These are phyloP conservation scores for Botrytis hyacinthi DNA, from an alignment of 2,329 filamentous ascomycete genomes.

Conservation along the genomic window DNA sequence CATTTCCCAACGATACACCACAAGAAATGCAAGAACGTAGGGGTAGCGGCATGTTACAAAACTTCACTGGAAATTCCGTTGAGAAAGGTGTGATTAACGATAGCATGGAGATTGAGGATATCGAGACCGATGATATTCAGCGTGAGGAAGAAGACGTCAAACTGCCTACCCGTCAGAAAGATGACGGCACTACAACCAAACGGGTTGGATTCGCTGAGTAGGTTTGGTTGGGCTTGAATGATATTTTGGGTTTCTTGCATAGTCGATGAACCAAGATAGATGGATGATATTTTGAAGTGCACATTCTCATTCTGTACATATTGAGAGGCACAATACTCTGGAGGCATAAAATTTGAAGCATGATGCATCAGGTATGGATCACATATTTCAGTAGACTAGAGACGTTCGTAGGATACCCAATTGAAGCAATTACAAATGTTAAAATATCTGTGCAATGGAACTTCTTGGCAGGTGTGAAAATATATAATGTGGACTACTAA, in stretches of 20 bases:
- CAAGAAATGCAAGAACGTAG: slow-evolving; percentile 38
- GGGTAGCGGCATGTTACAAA: slow-evolving; percentile 29
- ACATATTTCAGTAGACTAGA: not conserved
- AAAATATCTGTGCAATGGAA: too few species aligned
- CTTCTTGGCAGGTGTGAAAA: not conserved
- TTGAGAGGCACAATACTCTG: slow-evolving; percentile 8
- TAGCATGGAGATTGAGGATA: slow-evolving; percentile 38
- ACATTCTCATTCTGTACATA: not conserved
- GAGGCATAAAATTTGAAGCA: not conserved
- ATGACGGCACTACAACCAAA: slow-evolving; percentile 30
- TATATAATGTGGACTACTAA: not conserved
- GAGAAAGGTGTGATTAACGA: slow-evolving; percentile 32
- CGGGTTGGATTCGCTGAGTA: slow-evolving; percentile 31
- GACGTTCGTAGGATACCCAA: not conserved
- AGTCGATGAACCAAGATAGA: not conserved
- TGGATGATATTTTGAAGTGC: not conserved
- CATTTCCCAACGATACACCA: slow-evolving; percentile 17
- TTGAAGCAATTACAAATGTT: not conserved
- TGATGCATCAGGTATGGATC: not conserved
- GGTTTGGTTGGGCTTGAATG: not conserved
- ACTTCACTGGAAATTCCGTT: slow-evolving; percentile 16
- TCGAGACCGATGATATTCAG: slow-evolving; percentile 31
- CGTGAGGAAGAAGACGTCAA: slow-evolving; percentile 23
- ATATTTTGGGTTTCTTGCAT: not conserved
- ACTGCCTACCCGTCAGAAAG: not conserved